Evolutionary conservation across 441 rosid genomes (phyloP).

Genomic region (Arabidopsis lyrata): DNA sequence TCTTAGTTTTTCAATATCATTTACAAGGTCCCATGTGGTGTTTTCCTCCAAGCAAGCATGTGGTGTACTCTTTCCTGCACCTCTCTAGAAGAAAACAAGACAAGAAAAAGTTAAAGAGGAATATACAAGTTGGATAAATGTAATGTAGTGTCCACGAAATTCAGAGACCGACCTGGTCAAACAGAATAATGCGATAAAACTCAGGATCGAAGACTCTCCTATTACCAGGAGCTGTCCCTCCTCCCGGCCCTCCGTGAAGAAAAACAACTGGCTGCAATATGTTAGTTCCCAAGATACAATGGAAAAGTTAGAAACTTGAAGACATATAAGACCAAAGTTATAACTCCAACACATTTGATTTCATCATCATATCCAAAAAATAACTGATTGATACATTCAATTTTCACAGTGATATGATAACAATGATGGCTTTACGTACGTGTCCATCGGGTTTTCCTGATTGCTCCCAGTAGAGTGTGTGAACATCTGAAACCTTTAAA

Average conservation of each 20-base stretch:
- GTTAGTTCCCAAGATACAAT: neutral
- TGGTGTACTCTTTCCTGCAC: conserved; percentile 94
- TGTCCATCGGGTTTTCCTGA: conserved; percentile 91
- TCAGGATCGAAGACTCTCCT: conserved; percentile 89
- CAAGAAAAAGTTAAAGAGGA: neutral
- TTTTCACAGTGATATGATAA: too few relatives aligned
- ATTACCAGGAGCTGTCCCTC: conserved; percentile 83
- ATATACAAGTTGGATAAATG: conserved; percentile 3
- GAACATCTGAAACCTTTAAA: conserved; percentile 84
- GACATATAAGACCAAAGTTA: neutral
- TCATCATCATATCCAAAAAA: neutral
- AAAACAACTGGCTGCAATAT: conserved; percentile 82
- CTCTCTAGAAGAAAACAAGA: conserved; percentile 57
- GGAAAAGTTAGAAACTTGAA: conserved; percentile 22
- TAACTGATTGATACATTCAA: too few relatives aligned
- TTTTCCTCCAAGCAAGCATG: conserved; percentile 95
- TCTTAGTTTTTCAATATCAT: conserved; percentile 87
- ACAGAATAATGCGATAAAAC: conserved; percentile 77
- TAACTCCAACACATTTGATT: neutral
- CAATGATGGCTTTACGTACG: conserved; percentile 53
- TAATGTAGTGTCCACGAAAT: neutral
- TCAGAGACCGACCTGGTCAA: conserved; percentile 71
- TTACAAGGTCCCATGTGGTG: conserved; percentile 90
- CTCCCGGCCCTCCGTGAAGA: conserved; percentile 98
- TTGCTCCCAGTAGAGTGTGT: conserved; percentile 82